A percentile compares a stretch with the other conserved stretches of the same genome.
Evolutionary conservation across 1,284 basidiomycete species (phyloP).

Genomic region (Tylopilus orsonianus): DNA sequence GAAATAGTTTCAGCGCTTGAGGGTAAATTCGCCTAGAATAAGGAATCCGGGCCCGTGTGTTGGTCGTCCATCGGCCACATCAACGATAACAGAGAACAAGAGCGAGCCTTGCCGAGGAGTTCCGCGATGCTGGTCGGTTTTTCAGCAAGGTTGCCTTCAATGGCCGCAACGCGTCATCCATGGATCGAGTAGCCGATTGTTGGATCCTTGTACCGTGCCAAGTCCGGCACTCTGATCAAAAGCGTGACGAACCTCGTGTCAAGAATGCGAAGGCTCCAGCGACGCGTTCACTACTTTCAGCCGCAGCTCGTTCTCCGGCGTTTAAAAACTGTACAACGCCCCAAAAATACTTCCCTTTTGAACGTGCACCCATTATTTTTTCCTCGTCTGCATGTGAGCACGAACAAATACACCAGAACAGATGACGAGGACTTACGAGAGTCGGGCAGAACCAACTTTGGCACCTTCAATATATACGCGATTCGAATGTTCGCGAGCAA

Average conservation of each 20-base stretch:
- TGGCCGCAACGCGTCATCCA: slow-evolving; percentile 75
- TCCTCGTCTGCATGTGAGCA: slow-evolving; percentile 61
- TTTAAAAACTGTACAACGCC: slow-evolving; percentile 75
- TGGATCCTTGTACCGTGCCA: slow-evolving; percentile 58
- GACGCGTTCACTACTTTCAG: slow-evolving; percentile 50
- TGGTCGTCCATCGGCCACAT: neutral
- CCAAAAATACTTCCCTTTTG: slow-evolving; percentile 69
- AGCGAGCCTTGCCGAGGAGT: slow-evolving; percentile 68
- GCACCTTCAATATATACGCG: slow-evolving; percentile 74
- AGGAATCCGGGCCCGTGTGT: slow-evolving; percentile 70
- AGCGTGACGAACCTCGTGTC: slow-evolving; percentile 56
- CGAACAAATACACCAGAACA: slow-evolving; percentile 6
- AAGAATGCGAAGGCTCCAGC: slow-evolving; percentile 59
- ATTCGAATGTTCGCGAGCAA: slow-evolving; percentile 84
- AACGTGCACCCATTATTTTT: slow-evolving; percentile 54
- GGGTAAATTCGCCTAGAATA: slow-evolving; percentile 76
- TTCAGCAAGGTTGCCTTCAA: slow-evolving; percentile 76
- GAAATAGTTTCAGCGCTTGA: slow-evolving; percentile 82
- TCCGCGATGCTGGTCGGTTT: slow-evolving; percentile 84
- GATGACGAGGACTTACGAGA: slow-evolving; percentile 55
- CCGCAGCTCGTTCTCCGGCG: slow-evolving; percentile 53
- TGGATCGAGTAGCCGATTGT: slow-evolving; percentile 75
- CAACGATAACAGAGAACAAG: neutral
- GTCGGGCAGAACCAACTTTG: slow-evolving; percentile 71
- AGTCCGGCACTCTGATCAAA: slow-evolving; percentile 1